These are phyloP conservation scores for Candida chauliodis DNA, from an alignment of 805 yeast species.

Conservation along the genomic window DNA sequence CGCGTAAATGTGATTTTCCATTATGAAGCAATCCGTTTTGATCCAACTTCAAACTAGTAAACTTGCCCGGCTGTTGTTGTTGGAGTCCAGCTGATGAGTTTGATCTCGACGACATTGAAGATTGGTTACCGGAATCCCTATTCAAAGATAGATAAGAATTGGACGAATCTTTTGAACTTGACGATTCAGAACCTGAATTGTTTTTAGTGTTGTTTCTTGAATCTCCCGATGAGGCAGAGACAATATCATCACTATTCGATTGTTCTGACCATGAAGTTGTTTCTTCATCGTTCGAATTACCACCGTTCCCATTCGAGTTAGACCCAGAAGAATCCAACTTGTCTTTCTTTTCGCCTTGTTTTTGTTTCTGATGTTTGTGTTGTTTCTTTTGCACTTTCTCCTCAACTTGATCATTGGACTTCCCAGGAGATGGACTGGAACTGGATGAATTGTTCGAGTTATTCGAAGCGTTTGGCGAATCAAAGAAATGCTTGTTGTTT, in stretches of 20 bases:
- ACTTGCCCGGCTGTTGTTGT: neutral
- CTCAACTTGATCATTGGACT: neutral
- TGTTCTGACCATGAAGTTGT: constrained; percentile 2
- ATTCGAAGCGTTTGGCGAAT: constrained; percentile 1
- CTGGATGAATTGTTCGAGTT: constrained; percentile 1
- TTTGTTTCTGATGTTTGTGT: constrained; percentile 1
- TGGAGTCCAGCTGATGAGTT: neutral
- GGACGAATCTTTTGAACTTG: neutral
- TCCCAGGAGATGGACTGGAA: constrained; percentile 6
- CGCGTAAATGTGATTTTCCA: constrained; percentile 2
- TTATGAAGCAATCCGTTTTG: neutral
- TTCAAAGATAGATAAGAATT: constrained; percentile 3
- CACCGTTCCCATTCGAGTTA: neutral
- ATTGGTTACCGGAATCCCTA: constrained; percentile 2
- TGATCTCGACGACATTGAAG: constrained; percentile 1
- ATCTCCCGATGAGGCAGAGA: constrained; percentile 2
- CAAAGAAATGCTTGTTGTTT: neutral
- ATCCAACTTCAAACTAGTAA: neutral
- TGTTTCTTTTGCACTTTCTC: neutral
- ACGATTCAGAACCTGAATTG: neutral
- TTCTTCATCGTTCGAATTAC: neutral
- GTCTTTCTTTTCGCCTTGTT: neutral
- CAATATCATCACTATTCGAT: constrained; percentile 3
- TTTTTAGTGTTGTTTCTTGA: constrained; percentile 3
- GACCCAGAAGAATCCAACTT: neutral